Conservation (phyloP, 306 rosid species). For the Crotalaria pallida region DNA sequence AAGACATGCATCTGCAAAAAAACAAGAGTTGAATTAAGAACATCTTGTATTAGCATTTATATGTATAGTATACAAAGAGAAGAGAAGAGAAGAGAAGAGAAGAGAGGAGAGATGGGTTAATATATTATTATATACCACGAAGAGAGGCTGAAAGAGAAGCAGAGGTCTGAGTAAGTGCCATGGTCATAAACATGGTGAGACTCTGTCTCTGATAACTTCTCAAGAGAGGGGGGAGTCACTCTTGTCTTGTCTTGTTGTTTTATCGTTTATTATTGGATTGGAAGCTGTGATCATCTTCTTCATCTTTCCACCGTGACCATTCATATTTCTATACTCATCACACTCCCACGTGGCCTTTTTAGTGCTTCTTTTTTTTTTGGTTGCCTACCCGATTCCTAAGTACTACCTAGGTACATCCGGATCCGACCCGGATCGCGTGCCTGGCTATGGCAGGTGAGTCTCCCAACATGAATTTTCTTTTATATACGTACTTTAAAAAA, state of each 20-base stretch:
- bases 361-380: background rate
- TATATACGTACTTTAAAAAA: no score
- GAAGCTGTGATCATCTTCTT: background rate
- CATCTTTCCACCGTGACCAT: background rate
- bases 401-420: no score
- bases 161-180: conserved; percentile 56
- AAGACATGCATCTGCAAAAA: conserved; percentile 45
- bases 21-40: background rate
- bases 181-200: conserved; percentile 44
- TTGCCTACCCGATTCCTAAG: no score
- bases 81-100: background rate
- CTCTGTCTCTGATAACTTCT: background rate
- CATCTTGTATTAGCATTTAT: background rate
- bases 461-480: no score
- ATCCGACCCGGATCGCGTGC: no score
- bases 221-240: background rate
- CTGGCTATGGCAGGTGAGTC: no score
- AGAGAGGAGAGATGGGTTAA: conserved; percentile 19
- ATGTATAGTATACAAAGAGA: no score
- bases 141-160: conserved; percentile 51
- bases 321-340: background rate
- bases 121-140: conserved; percentile 32
- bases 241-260: conserved; percentile 20
- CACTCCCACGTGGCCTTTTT: conserved; percentile 20
- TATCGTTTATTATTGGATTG: no score